These are phyloP conservation scores for Stromatinia cepivora DNA, from an alignment of 2,329 filamentous ascomycete genomes.

Conservation along the genomic window DNA sequence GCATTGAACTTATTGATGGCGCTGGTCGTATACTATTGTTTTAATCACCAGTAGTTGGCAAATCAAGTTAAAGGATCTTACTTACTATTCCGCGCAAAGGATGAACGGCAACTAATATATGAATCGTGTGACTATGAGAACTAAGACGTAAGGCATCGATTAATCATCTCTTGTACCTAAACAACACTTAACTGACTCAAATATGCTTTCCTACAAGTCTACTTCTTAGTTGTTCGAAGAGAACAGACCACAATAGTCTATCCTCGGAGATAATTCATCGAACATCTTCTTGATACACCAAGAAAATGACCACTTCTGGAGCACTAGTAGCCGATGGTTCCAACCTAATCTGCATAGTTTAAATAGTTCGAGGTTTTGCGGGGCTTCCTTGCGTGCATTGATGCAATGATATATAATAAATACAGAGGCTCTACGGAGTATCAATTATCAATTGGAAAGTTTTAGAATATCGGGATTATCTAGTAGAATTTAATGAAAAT, in stretches of 20 bases:
- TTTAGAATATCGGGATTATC: no score
- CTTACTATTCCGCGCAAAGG: not conserved
- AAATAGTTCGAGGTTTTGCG: not conserved
- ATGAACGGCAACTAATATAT: constrained; percentile 2
- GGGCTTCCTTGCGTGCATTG: not conserved
- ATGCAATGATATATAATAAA: constrained; percentile 1
- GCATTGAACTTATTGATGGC: not conserved
- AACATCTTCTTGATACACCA: not conserved
- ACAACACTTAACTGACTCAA: not conserved
- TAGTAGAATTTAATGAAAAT: no score
- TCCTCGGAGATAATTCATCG: not conserved
- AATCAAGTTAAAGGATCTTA: not conserved
- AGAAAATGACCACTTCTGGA: not conserved
- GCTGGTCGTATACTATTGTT: not conserved
- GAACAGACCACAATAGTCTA: not conserved
- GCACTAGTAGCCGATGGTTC: not conserved
- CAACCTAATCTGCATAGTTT: constrained; percentile 3
- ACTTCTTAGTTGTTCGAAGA: not conserved
- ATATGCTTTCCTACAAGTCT: not conserved
- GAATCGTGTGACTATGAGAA: not conserved
- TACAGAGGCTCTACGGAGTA: no score
- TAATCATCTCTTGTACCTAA: not conserved
- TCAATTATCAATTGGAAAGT: not conserved
- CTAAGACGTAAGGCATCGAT: not conserved
- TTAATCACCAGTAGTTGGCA: not conserved